These are phyloP conservation scores for Gillenia trifoliata DNA, from an alignment of 306 rosid species.

Conservation along the genomic window DNA sequence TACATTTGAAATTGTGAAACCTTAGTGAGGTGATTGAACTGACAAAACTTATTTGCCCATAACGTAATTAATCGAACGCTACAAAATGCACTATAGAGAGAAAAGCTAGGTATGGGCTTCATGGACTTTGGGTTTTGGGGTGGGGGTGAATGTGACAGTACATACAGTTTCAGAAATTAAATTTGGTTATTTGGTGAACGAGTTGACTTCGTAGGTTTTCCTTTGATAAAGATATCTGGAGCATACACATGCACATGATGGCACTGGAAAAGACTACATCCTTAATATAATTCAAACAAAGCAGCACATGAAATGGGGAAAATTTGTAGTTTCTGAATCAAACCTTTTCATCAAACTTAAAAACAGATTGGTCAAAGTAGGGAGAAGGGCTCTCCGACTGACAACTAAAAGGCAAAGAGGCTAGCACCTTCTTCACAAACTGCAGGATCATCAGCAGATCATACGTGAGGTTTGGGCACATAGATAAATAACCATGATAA, in stretches of 20 bases:
- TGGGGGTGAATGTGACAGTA: no score
- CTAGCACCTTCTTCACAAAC: slow-evolving; percentile 97
- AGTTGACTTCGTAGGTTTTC: background rate
- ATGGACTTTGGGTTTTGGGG: no score
- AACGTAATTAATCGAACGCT: background rate
- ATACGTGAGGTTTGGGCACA: slow-evolving; percentile 15
- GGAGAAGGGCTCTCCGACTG: slow-evolving; percentile 98
- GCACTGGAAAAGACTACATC: background rate
- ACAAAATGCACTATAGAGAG: background rate
- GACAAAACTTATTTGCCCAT: background rate
- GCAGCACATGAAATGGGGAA: background rate
- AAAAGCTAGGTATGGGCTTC: background rate
- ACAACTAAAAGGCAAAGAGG: slow-evolving; percentile 75
- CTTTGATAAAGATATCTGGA: background rate
- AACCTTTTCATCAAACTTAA: slow-evolving; percentile 96
- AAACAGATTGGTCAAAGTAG: slow-evolving; percentile 89
- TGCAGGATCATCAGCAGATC: slow-evolving; percentile 36
- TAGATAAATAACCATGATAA: background rate
- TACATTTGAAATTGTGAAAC: slow-evolving; percentile 13
- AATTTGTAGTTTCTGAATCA: slow-evolving; percentile 7
- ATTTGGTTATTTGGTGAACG: background rate
- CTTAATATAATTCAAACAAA: background rate
- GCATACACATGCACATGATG: background rate
- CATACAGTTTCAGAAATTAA: background rate
- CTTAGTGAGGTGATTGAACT: background rate